phyloP scores from a whole-genome alignment of 805 yeast genomes.

The Ascoidea rubescens region DNA sequence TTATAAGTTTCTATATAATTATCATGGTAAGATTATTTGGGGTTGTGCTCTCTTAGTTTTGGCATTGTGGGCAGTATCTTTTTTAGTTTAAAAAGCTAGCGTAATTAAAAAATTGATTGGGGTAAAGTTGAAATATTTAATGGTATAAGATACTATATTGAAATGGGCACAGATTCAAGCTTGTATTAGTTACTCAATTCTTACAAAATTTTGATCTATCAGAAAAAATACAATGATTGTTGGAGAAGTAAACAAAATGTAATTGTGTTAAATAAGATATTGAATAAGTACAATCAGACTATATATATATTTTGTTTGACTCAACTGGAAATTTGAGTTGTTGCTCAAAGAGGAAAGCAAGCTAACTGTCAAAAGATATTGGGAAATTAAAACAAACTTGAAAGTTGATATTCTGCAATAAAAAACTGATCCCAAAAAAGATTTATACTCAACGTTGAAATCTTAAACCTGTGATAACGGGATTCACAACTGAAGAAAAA shows the following conservation, averaged over 20 bases:
- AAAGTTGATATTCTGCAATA: too few relatives aligned
- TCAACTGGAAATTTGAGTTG: neutral
- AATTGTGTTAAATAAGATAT: too few relatives aligned
- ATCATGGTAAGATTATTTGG: neutral
- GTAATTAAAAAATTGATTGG: neutral
- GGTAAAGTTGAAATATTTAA: neutral
- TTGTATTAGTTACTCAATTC: neutral
- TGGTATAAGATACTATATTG: neutral
- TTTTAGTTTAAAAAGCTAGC: neutral
- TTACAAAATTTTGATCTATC: neutral
- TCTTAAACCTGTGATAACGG: too few relatives aligned
- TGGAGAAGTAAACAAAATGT: neutral
- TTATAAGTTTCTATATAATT: neutral
- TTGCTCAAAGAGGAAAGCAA: neutral
- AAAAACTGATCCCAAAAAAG: too few relatives aligned
- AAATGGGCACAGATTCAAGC: neutral
- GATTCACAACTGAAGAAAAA: too few relatives aligned
- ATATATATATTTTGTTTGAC: neutral
- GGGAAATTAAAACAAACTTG: neutral
- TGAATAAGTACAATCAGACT: too few relatives aligned
- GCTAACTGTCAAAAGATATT: neutral
- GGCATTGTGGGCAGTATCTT: neutral
- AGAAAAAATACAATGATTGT: neutral
- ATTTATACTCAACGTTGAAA: too few relatives aligned
- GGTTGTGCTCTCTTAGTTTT: neutral